Conservation (phyloP, 2,329 filamentous ascomycete genomes). For the Fusarium sororula region DNA sequence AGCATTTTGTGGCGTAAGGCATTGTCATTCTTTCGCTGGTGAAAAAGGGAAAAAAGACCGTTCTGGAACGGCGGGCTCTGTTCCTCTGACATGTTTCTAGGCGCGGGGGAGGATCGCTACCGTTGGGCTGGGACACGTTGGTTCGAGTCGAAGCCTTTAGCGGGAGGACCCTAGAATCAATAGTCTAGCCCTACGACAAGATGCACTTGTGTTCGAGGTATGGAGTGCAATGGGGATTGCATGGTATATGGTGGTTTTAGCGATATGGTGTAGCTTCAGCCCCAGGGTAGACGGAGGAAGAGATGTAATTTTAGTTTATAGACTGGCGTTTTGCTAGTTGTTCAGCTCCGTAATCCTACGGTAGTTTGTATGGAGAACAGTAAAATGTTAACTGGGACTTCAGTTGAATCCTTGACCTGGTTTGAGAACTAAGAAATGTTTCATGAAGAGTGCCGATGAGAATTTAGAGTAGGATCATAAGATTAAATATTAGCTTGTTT, state of each 20-base stretch:
- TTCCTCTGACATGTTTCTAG: background rate
- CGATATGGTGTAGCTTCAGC: background rate
- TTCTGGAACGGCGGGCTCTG: conserved; percentile 3
- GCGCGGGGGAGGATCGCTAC: background rate
- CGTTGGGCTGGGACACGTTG: background rate
- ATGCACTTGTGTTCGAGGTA: background rate
- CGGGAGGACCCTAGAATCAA: background rate
- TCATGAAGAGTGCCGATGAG: background rate
- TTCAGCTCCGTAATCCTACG: background rate
- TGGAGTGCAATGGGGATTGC: background rate
- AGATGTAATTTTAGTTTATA: background rate
- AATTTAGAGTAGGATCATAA: background rate
- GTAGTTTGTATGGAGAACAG: background rate
- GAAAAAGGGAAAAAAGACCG: background rate
- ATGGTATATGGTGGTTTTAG: background rate
- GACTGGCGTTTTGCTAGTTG: background rate
- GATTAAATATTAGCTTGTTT: background rate
- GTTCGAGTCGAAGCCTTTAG: background rate
- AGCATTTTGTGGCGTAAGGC: conserved; percentile 8
- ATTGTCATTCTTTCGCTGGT: background rate
- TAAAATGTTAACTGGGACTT: background rate
- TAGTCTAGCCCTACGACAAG: background rate
- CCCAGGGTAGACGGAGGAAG: background rate
- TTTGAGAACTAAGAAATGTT: background rate
- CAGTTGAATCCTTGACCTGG: background rate